Base-by-base conservation (phyloP, 2,329 filamentous ascomycete genomes). In the Fusarium fujikuroi region DNA sequence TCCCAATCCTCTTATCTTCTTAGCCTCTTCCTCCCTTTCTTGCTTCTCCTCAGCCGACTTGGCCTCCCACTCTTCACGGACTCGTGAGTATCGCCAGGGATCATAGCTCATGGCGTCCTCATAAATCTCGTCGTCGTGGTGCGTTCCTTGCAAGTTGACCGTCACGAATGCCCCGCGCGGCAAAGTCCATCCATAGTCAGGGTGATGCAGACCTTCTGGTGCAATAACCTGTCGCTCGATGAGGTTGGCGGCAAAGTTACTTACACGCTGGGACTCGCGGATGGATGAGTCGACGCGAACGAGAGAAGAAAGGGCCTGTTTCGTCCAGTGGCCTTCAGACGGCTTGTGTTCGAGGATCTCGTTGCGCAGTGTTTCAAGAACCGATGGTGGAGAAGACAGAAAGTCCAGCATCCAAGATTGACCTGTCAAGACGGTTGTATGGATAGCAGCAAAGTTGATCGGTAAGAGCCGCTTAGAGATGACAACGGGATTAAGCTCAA, bases 391-490 rank as follows among this genome's bases (percentile, higher is more conserved):
- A 0, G 85, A 80, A 3, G 82, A 77, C 40, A 87, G 77, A 11
- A 89, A 75, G 64, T 89, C 86, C 15, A 88, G 75, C 58, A 88
- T 74, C 37, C 84, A 79, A 39, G 83, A 84, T 50, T 86, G 84
- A 6, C 85, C 84, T 0, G 88, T 89, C 18, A 89, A 74, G 11
- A 85, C 83, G 0, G 88, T 89, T 4, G 88, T 90, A 78, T 90
- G 88, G 32, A 90, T 88, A 23, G 87, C 85, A 6, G 88, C 88
- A 66, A 90, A 90, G 75, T 90, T 86, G 47, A 91, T 80, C 1
- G 88, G 86, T 40, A 91, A 79, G 9, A 90, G 78, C 19, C 86
- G 83, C 68, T 86, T 84, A 4, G 87, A 86, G 21, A 91, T 84
- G 46, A 83, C 82, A 6, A 80, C 75, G 0, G 88, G 83, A 30